Evolutionary conservation across 257 asterid species (phyloP), one percentile per base, ranked within the genome.

Genomic region (Misopates orontium): DNA sequence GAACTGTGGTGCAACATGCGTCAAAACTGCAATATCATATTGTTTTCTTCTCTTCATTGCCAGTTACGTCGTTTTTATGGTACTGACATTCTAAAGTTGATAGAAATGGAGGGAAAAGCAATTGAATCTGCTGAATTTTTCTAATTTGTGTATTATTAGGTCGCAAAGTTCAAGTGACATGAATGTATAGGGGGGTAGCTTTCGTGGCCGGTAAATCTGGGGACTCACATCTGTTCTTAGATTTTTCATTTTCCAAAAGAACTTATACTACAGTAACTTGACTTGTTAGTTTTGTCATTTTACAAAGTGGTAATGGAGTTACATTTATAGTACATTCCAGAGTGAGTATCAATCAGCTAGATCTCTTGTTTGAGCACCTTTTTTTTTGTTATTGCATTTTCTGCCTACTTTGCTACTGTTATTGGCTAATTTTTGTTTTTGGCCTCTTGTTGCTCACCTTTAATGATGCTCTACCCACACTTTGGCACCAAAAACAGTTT

Each of bases 281-380:
- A 40, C 32, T 52, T 42, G 20, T 55, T 44, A 36, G 2, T 48
- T 41, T 66, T 52, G 47, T 50, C 47, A 20, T 15, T 70, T 62
- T 62, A 47, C 22, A 25, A 23, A 25, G 21, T 14, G 15, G 10
- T 53, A 48, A 36, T 10, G 57, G 57, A 15, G 52, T 23, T 24
- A 48, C 25, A 6, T n/a, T 54, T 39, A n/a, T 69, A 7, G 45
- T 59, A 45, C 42, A 24, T 20, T 45, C 16, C 25, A 31, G 13
- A 49, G 49, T 32, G 36, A 42, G 45, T 36, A 36, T 18, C 59
- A 22, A 23, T 16, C 59, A 41, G 62, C 62, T 17, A 49, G 59
- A 47, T 31, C 20, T 48, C 51, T 7, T 13, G 64, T 23, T 51
- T 62, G 14, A n/a, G 25, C 10, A 63, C 60, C 21, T 53, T 25